These are phyloP conservation scores for Meyerozyma carpophila DNA, from an alignment of 1,139 yeast species.

Conservation along the genomic window DNA sequence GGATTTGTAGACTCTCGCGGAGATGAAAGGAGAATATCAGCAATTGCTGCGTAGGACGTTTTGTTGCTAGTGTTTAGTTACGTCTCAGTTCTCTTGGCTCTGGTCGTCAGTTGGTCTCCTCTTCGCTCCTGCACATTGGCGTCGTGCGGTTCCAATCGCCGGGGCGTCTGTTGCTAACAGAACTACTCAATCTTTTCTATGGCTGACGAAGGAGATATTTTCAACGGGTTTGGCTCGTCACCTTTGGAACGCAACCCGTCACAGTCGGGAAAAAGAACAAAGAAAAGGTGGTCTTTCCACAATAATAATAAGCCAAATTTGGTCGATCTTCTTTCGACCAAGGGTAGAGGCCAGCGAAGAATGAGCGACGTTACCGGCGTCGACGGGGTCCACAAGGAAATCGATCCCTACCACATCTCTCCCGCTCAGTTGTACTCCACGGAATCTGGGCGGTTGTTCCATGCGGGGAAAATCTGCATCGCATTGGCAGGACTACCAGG, in stretches of 20 bases:
- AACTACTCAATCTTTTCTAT: not conserved
- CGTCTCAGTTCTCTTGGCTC: too few species aligned
- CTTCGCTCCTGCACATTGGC: not conserved
- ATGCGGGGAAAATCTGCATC: conserved; percentile 90
- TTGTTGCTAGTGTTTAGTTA: not conserved
- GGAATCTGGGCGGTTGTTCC: conserved; percentile 84
- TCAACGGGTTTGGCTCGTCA: conserved; percentile 36
- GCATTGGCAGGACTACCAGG: conserved; percentile 94
- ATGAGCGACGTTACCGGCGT: conserved; percentile 38
- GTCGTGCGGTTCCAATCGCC: not conserved
- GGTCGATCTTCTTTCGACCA: conserved; percentile 21
- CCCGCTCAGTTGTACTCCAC: conserved; percentile 92
- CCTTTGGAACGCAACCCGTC: conserved; percentile 25
- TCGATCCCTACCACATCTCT: conserved; percentile 48
- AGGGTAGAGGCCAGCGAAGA: conserved; percentile 23
- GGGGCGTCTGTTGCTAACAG: not conserved
- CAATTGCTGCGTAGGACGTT: not conserved
- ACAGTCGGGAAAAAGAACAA: conserved; percentile 24
- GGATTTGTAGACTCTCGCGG: not conserved
- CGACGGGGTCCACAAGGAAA: conserved; percentile 53
- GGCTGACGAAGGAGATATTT: conserved; percentile 27
- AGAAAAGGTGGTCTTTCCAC: conserved; percentile 43
- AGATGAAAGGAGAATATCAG: not conserved
- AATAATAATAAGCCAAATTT: conserved; percentile 32
- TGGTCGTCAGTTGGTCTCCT: not conserved